Conservation (phyloP, 164 flowering plant genomes). For the Brasenia schreberi region DNA sequence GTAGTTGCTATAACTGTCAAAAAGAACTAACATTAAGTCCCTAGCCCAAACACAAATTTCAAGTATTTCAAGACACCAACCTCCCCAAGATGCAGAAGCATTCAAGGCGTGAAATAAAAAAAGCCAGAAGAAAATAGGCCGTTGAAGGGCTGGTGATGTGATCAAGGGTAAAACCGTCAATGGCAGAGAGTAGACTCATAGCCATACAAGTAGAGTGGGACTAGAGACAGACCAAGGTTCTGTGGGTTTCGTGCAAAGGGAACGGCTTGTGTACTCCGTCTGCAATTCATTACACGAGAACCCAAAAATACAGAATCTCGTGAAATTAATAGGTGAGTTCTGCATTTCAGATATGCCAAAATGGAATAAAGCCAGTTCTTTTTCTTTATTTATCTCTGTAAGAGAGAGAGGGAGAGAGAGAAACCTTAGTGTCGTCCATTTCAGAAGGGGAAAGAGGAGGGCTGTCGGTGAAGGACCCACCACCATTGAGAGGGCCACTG, state of each 20-base stretch:
- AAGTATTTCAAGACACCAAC: too few relatives aligned
- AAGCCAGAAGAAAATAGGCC: too few relatives aligned
- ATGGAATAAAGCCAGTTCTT: background rate
- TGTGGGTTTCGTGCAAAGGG: background rate
- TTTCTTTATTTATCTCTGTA: background rate
- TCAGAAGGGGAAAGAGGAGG: conserved; percentile 90
- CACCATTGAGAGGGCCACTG: conserved; percentile 74
- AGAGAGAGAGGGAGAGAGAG: background rate
- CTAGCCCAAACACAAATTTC: too few relatives aligned
- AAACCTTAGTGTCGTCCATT: conserved; percentile 79
- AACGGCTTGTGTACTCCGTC: background rate
- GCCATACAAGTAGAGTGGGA: background rate
- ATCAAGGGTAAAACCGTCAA: background rate
- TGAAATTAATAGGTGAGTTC: background rate
- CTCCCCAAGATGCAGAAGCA: too few relatives aligned
- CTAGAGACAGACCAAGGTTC: background rate
- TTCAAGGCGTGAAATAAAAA: too few relatives aligned
- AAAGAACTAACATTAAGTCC: too few relatives aligned
- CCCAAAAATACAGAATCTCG: background rate
- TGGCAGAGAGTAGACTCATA: background rate
- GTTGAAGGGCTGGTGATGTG: too few relatives aligned
- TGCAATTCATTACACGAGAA: background rate
- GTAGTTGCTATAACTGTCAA: too few relatives aligned
- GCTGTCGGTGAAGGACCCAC: conserved; percentile 77
- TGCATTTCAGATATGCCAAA: background rate